Evolutionary conservation across 441 rosid genomes (phyloP), one percentile per base, ranked within the genome.

Genomic region (Pelargonium fulgidum): DNA sequence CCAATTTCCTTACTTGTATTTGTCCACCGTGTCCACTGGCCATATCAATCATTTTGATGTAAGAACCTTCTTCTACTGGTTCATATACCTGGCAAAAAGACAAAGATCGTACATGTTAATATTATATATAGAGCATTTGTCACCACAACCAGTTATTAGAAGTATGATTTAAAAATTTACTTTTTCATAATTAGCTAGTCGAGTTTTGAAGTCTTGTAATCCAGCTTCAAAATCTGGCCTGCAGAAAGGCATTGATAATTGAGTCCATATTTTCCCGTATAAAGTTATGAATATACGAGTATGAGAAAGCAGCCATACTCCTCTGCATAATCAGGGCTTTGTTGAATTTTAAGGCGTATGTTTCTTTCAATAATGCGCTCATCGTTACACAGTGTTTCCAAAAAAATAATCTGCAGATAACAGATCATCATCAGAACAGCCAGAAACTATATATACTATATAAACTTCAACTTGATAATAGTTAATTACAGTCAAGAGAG

Each of bases 1-100:
- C 4, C 61, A 3, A 16, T 20, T 54, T 54, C 66, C 83, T 66
- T 80, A 90, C 99, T 82, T 92, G 98, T 84, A 95, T 90, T 78
- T 90, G 97, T 76, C 99, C 99, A 74, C 92, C 96, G 72, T 88
- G 79, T 26, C 99, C 99, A 78, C 93, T 88, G 83, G 85, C 98
- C 98, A 90, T 92, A 85, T 95, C 99, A 72, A 95, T 95, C 99
- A 92, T 95, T 85, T 95, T 95, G 80, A 95, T 92, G 76, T 90
- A 95, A 47, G 98, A 95, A 63, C 99, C 98, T 85, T 95, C 99
- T 74, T 95, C 98, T 24, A 92, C 99, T 41, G 98, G 97, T 79
- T 95, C 99, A 81, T 95, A 95, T 67, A 90, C 95, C 99, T 95
- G 72, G 81, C 52, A 72, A 79, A 29, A 66, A 58, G 68, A 78